phyloP scores from a whole-genome alignment of 2,329 filamentous ascomycete species.

The Rhytidhysteron rufulum region DNA sequence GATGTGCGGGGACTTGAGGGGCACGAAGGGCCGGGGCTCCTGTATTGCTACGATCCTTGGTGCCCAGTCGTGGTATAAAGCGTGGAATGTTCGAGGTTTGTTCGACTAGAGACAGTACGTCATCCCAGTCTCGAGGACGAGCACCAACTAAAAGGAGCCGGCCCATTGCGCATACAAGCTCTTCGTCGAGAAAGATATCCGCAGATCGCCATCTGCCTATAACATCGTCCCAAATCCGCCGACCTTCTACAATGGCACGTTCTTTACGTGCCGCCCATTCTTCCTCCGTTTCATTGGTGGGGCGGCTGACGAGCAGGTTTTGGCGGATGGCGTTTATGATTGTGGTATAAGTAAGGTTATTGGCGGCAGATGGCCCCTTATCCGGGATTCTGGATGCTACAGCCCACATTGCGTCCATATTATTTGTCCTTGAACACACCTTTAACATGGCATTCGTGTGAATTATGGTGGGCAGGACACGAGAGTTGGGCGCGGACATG shows the following conservation, averaged over 20 bases:
- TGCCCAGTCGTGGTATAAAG: constrained; percentile 39
- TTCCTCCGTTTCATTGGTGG: constrained; percentile 23
- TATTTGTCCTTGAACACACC: constrained; percentile 69
- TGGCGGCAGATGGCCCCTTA: constrained; percentile 58
- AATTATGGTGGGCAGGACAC: constrained; percentile 68
- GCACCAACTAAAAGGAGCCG: constrained; percentile 66
- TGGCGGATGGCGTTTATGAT: constrained; percentile 71
- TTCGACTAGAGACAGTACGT: constrained; percentile 71
- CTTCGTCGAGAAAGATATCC: constrained; percentile 69
- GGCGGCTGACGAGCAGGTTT: constrained; percentile 21
- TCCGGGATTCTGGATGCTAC: constrained; percentile 70
- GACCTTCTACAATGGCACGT: constrained; percentile 61
- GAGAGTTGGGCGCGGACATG: constrained; percentile 61
- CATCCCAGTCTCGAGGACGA: constrained; percentile 60
- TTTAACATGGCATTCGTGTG: constrained; percentile 87
- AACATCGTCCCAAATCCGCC: constrained; percentile 77
- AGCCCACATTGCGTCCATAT: constrained; percentile 78
- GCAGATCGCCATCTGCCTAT: constrained; percentile 71
- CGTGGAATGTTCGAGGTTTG: constrained; percentile 76
- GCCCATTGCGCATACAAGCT: constrained; percentile 77
- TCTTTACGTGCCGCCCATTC: constrained; percentile 25
- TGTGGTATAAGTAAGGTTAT: constrained; percentile 73
- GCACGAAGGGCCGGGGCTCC: constrained; percentile 34
- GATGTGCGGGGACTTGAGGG: constrained; percentile 21
- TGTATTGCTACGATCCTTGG: constrained; percentile 19